A percentile compares a stretch with the other conserved stretches of the same genome.
phyloP scores from a whole-genome alignment of 441 rosid species.

The Gossypium davidsonii region DNA sequence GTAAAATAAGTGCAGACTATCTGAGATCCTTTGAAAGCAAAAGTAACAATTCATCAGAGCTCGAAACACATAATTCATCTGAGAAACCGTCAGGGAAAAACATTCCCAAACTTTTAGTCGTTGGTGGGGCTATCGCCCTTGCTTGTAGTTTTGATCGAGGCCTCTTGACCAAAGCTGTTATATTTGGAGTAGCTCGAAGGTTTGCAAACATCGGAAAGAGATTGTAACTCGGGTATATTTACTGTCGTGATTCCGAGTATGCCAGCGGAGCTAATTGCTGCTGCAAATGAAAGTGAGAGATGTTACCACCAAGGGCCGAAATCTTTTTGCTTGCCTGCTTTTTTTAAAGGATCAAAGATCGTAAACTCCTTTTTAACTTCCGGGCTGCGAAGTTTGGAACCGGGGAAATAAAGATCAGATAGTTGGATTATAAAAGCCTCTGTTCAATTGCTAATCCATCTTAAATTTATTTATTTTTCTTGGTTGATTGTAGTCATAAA shows the following conservation, averaged over 20 bases:
- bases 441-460: neutral
- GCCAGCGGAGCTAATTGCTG: neutral
- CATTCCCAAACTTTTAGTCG: constrained; percentile 56
- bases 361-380: neutral
- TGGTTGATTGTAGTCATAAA: neutral
- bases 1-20: constrained; percentile 59
- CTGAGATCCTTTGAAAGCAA: constrained; percentile 39
- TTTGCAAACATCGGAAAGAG: constrained; percentile 68
- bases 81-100: constrained; percentile 39
- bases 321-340: constrained; percentile 3
- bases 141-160: constrained; percentile 74
- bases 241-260: neutral
- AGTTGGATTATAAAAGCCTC: neutral
- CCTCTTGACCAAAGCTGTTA: constrained; percentile 65
- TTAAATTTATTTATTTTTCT: neutral
- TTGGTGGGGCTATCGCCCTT: constrained; percentile 72
- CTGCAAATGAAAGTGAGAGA: constrained; percentile 8
- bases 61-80: constrained; percentile 16
- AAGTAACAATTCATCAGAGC: constrained; percentile 23
- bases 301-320: neutral
- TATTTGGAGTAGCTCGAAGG: constrained; percentile 75
- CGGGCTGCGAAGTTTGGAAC: constrained; percentile 14
- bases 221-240: constrained; percentile 29
- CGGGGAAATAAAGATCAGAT: constrained; percentile 6
- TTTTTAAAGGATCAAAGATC: neutral